Base-by-base conservation (phyloP, 2,329 filamentous ascomycete genomes). In the Fusarium sp. region DNA sequence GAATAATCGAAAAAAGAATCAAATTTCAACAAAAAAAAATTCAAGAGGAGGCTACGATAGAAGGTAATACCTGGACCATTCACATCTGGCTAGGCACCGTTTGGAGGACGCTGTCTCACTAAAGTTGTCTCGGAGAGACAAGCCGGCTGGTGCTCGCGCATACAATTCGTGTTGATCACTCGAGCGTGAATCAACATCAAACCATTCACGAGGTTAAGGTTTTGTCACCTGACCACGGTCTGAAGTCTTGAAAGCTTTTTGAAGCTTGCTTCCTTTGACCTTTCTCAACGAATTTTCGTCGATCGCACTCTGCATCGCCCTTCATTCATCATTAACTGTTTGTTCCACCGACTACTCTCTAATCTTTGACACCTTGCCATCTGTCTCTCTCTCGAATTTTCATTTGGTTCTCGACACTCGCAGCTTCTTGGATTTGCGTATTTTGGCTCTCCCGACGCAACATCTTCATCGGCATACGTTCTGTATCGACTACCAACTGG, bases 1-100 rank as follows among this genome's bases (percentile, higher is more conserved):
- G 66, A 72, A 74, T 70, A 71, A 72, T 74, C 74, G 75, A 68
- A 74, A 74, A 74, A 74, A 70, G 74, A 62, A 41, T 32, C 25
- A 70, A 67, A 69, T n/a, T 27, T 18, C 32, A 41, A 55, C 7
- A 63, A 67, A 74, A 73, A 73, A 76, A 72, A 74, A 62, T 70
- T 48, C 70, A 65, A 71, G 70, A 71, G 63, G 58, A 72, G 51
- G 54, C 30, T 55, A 57, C 40, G 48, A 53, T 45, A 49, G 16
- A 62, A 64, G 70, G 60, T 62, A 69, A 61, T 49, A 49, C 32
- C 55, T 46, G 56, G 58, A 55, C 27, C 32, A 67, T 73, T 73
- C 67, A 59, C 59, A 71, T 45, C 70, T 74, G 73, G 73, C 62
- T 52, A 65, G 62, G 59, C 62, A 65, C 58, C 61, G 64, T 66